Conservation (phyloP, 176 grass and related monocot genomes). For the Lolium perenne region DNA sequence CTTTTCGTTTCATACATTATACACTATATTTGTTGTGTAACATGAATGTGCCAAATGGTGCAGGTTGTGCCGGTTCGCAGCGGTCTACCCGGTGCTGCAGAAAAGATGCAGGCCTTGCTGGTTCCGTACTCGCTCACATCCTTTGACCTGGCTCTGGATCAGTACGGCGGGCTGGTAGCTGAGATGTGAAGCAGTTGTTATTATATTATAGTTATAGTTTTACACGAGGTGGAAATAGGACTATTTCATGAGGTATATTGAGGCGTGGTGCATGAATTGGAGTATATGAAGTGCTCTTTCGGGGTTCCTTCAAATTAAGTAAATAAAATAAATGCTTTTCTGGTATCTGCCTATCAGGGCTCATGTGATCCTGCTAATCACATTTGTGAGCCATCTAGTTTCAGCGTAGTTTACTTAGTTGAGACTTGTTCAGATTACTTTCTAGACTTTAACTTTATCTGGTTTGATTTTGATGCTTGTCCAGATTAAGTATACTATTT, state of each 20-base stretch:
- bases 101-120: constrained; percentile 13
- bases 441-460: not conserved
- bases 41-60: not conserved
- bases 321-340: not conserved
- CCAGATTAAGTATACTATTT: not conserved
- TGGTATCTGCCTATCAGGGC: not conserved
- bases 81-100: not conserved
- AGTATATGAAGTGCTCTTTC: not conserved
- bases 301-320: not conserved
- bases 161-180: not conserved
- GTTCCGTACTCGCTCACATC: constrained; percentile 11
- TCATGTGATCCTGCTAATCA: not conserved
- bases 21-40: not conserved
- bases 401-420: not conserved
- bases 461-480: not conserved
- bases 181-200: constrained; percentile 7
- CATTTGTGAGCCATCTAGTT: not conserved
- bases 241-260: not conserved
- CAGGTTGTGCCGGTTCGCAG: constrained; percentile 33
- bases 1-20: not conserved
- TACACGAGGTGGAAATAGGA: not conserved
- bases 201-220: not conserved
- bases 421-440: not conserved
- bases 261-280: not conserved
- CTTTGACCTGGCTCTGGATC: constrained; percentile 33